Evolutionary conservation across 305 asterid genomes (phyloP).

Genomic region (Fraxinus sp.): DNA sequence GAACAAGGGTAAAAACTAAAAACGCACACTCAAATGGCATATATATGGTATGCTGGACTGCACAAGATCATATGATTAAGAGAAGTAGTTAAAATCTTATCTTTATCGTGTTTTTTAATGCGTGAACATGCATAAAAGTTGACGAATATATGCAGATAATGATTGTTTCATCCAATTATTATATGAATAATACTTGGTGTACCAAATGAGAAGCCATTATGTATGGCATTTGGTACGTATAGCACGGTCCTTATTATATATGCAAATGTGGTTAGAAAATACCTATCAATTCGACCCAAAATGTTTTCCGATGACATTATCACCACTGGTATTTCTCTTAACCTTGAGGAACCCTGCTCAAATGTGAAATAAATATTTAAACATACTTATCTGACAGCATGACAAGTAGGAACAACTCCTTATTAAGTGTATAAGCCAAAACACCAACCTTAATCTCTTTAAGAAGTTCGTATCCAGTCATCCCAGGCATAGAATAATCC

Average conservation of each 20-base stretch:
- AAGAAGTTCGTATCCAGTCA: constrained; percentile 92
- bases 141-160: neutral
- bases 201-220: no score
- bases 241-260: neutral
- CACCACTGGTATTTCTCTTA: constrained; percentile 80
- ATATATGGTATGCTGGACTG: neutral
- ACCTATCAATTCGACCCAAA: constrained; percentile 77
- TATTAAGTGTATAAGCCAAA: neutral
- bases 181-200: no score
- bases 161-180: neutral
- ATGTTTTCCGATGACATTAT: constrained; percentile 88
- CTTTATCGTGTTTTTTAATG: neutral
- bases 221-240: no score
- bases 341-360: constrained; percentile 61
- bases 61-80: neutral
- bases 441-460: constrained; percentile 75
- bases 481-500: constrained; percentile 95
- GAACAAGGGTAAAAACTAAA: neutral
- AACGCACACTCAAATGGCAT: neutral
- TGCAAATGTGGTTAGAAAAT: neutral
- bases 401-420: neutral
- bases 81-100: neutral
- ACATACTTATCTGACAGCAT: neutral
- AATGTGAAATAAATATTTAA: neutral
- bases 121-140: neutral